Conservation (phyloP, 2,329 filamentous ascomycete genomes). For the Alternaria sp. region DNA sequence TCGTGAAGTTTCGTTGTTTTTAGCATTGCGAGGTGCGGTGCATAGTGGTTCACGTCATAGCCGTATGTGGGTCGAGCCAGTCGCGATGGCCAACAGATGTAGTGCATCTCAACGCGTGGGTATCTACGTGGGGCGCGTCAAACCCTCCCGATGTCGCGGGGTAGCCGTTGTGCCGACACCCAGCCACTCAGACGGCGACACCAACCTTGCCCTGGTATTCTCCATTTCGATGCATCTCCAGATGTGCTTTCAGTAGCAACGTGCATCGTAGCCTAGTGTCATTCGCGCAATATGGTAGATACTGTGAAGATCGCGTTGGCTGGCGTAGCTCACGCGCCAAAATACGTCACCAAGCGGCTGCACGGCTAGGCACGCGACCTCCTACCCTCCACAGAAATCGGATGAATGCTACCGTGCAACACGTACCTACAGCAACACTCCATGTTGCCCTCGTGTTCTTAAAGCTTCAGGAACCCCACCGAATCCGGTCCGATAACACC, state of each 20-base stretch:
- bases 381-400: neutral
- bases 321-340: neutral
- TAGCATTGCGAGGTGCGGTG: neutral
- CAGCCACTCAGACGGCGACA: neutral
- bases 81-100: neutral
- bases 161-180: constrained; percentile 1
- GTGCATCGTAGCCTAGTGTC: neutral
- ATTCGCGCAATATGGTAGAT: neutral
- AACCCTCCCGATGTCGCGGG: neutral
- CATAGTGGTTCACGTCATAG: constrained; percentile 9
- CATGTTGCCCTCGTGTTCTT: neutral
- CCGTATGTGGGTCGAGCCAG: neutral
- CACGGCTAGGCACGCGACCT: constrained; percentile 9
- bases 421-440: neutral
- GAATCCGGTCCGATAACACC: constrained; percentile 3
- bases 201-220: neutral
- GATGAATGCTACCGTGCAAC: neutral
- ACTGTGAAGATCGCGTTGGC: neutral
- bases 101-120: constrained; percentile 6
- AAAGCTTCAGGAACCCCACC: neutral
- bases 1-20: neutral
- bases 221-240: neutral
- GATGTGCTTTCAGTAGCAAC: neutral
- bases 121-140: neutral
- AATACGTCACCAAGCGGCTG: constrained; percentile 5